A percentile compares a stretch with the other conserved stretches of the same genome.
phyloP scores from a whole-genome alignment of 176 grass and related monocot species.

The Elaeis guineensis region DNA sequence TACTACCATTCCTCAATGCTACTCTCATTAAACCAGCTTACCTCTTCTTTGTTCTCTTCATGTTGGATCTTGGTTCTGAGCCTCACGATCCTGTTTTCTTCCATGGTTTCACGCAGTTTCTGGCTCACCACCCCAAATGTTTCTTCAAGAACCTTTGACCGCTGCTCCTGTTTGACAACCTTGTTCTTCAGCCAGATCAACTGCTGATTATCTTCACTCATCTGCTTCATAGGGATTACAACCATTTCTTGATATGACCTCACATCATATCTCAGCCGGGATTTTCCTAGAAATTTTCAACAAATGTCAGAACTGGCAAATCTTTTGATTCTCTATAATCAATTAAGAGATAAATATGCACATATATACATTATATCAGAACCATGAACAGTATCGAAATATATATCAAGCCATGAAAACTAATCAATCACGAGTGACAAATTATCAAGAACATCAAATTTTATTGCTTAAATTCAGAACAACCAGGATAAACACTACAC shows the following conservation, averaged over 20 bases:
- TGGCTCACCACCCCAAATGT: slow-evolving; percentile 36
- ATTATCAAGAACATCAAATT: no score
- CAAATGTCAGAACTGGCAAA: slow-evolving; percentile 3
- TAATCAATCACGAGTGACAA: no score
- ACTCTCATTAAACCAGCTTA: slow-evolving; percentile 3
- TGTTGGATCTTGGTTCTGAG: slow-evolving; percentile 49
- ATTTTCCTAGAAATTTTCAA: slow-evolving; percentile 48
- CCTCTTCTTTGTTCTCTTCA: slow-evolving; percentile 70
- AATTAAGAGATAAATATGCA: no score
- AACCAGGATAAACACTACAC: no score
- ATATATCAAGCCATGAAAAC: no score
- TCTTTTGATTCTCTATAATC: no score
- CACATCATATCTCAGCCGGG: slow-evolving; percentile 57
- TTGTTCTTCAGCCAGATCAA: slow-evolving; percentile 55
- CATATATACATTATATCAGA: no score
- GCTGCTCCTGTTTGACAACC: slow-evolving; percentile 42
- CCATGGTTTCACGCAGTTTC: slow-evolving; percentile 41
- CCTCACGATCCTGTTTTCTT: slow-evolving; percentile 43
- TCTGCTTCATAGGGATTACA: slow-evolving; percentile 65
- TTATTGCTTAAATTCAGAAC: no score
- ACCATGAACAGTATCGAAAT: no score
- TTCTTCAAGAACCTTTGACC: slow-evolving; percentile 55
- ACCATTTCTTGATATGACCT: slow-evolving; percentile 91
- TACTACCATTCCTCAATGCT: no score
- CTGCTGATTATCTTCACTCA: slow-evolving; percentile 85